Base-by-base conservation (phyloP, 306 rosid species). In the Vigna unguiculata region DNA sequence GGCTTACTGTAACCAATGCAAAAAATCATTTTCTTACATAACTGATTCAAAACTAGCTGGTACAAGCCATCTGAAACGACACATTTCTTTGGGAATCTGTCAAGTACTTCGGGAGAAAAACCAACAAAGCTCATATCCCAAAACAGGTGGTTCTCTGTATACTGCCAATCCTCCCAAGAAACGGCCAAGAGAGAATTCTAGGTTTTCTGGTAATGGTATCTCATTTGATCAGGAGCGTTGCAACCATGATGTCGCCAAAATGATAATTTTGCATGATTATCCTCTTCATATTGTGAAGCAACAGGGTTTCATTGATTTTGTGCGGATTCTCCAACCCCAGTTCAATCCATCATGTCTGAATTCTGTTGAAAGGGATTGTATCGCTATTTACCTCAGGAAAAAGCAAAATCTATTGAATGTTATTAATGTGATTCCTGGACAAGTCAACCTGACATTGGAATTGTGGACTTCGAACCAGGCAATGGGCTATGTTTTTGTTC, bases 211-310 rank as follows among this genome's bases (percentile, higher is more conserved):
- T 64, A 78, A 71, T 54, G 83, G 83, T 43, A 48, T 76, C 63
- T 59, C 87, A 71, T 84, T 95, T 83, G 91, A 95, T 78, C 93
- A 89, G 75, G 87, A 85, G 63, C 77, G 82, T 48, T 84, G 96
- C 84, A 87, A 70, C 80, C 74, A 61, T 65, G 98, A 90, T 73
- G 79, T 95, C 30, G 92, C 96, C 45, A 86, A 80, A 82, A 92
- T 95, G 98, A 83, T 92, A 53, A 85, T 95, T 64, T 78, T 89
- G 87, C 97, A 95, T 51, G 96, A 88, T 60, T 92, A 94, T 84
- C 96, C 97, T 66, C 98, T 92, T 80, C 77, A 92, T 80, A 85
- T 94, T 73, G 96, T 89, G 51, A 90, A 92, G 72, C 97, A 94
- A 59, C 84, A 75, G 24, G 93, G 96, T 67, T 95, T 95, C 86